A percentile compares a stretch with the other conserved stretches of the same genome.
These are phyloP conservation scores for Nemania sp. DNA, from an alignment of 2,329 filamentous ascomycete genomes.

Conservation along the genomic window DNA sequence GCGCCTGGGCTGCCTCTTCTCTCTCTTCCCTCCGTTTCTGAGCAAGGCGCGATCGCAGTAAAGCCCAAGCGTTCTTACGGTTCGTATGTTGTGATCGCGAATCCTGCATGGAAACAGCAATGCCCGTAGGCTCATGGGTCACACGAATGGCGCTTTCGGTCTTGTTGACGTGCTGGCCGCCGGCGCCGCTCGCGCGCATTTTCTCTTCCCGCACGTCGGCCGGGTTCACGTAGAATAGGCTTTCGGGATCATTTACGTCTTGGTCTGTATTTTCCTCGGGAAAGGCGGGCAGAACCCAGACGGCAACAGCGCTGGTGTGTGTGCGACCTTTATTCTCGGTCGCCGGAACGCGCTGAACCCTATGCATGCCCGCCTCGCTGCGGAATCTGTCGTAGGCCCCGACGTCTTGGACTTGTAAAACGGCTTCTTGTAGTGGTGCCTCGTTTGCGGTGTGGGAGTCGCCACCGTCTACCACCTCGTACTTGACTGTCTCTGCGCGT, in stretches of 20 bases:
- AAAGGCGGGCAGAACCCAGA: constrained; percentile 89
- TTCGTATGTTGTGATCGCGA: constrained; percentile 88
- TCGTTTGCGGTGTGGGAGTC: constrained; percentile 60
- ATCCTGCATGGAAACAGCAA: constrained; percentile 89
- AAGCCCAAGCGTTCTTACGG: constrained; percentile 80
- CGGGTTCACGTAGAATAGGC: constrained; percentile 87
- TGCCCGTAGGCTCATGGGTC: constrained; percentile 86
- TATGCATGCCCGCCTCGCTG: constrained; percentile 90
- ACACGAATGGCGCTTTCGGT: constrained; percentile 94
- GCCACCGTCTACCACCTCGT: constrained; percentile 70
- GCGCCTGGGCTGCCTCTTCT: constrained; percentile 74
- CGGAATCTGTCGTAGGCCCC: constrained; percentile 82
- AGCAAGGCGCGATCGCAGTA: constrained; percentile 81
- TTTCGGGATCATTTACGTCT: constrained; percentile 80
- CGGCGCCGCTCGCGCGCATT: constrained; percentile 89
- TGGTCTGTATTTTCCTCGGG: constrained; percentile 58
- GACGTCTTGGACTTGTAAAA: constrained; percentile 76
- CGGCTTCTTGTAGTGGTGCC: constrained; percentile 77
- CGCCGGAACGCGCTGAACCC: constrained; percentile 88
- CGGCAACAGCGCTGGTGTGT: constrained; percentile 89
- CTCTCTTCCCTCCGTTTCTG: constrained; percentile 78
- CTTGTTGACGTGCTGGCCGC: constrained; percentile 97
- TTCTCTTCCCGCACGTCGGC: constrained; percentile 82
- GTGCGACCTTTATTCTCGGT: constrained; percentile 91
- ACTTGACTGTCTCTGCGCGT: constrained; percentile 72